A percentile compares a stretch with the other conserved stretches of the same genome.
Conservation (phyloP, 108 stramenopile genomes). For the Epipyxis sp. region DNA sequence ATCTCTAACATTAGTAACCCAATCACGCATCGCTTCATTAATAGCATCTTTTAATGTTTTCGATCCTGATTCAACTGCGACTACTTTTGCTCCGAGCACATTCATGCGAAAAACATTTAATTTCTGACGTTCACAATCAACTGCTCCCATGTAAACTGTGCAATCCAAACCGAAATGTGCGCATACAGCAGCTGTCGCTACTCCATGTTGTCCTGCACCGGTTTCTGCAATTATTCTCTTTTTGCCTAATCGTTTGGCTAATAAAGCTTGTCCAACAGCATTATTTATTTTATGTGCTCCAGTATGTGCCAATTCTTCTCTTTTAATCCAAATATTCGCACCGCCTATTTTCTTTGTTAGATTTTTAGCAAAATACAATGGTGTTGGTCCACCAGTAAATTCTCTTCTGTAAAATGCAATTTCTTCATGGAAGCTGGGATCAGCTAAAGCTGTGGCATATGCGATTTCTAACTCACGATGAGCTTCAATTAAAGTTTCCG, state of each 20-base stretch:
- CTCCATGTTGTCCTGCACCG: conserved; percentile 94
- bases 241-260: conserved; percentile 91
- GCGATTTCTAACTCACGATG: conserved; percentile 85
- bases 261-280: conserved; percentile 88
- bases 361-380: conserved; percentile 83
- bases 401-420: conserved; percentile 77
- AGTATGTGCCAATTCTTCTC: conserved; percentile 93
- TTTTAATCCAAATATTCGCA: conserved; percentile 89
- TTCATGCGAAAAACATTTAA: conserved; percentile 96
- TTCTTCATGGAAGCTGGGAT: conserved; percentile 86
- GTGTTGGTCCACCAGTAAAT: conserved; percentile 88
- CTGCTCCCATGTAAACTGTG: conserved; percentile 94
- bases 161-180: conserved; percentile 89
- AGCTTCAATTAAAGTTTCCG: conserved; percentile 90
- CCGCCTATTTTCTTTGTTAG: conserved; percentile 81
- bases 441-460: conserved; percentile 74
- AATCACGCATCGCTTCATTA: conserved; percentile 97
- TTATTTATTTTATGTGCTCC: conserved; percentile 98
- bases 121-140: conserved; percentile 85
- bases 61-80: conserved; percentile 81
- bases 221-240: conserved; percentile 95
- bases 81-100: conserved; percentile 87
- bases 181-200: conserved; percentile 93
- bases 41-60: conserved; percentile 93
- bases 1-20: conserved; percentile 90